Evolutionary conservation across 352 stramenopile species (phyloP).

Genomic region (Phytophthora lateralis): DNA sequence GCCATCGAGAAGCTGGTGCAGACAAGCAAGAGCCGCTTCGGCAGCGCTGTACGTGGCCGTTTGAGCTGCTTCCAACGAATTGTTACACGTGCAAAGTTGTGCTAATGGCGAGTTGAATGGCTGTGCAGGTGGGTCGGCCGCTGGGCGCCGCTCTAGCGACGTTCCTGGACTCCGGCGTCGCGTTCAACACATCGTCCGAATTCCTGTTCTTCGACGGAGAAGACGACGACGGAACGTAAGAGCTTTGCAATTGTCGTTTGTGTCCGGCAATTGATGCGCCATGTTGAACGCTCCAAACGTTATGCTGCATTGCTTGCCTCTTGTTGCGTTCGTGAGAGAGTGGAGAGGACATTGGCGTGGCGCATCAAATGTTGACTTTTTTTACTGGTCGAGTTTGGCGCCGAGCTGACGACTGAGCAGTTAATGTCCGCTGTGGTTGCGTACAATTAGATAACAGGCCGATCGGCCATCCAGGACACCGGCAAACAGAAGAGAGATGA

Average conservation of each 20-base stretch:
- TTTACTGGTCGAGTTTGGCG: conserved; percentile 9
- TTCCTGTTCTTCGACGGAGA: conserved; percentile 83
- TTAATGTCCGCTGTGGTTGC: conserved; percentile 66
- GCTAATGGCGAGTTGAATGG: conserved; percentile 8
- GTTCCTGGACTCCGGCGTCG: conserved; percentile 55
- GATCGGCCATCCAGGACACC: conserved; percentile 18
- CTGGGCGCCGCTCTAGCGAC: conserved; percentile 51
- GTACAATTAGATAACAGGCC: conserved; percentile 66
- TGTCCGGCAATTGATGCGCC: conserved; percentile 4
- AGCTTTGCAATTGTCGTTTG: conserved; percentile 12
- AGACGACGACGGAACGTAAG: conserved; percentile 85
- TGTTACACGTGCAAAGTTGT: conserved; percentile 1
- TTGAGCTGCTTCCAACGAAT: background rate
- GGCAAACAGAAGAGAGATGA: conserved; percentile 21
- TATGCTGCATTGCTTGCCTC: conserved; percentile 10
- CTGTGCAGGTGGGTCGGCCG: conserved; percentile 50
- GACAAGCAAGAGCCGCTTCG: conserved; percentile 67
- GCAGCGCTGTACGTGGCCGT: conserved; percentile 55
- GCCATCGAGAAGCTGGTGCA: conserved; percentile 69
- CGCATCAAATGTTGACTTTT: conserved; percentile 12
- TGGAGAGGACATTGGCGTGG: conserved; percentile 13
- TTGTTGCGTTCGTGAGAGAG: background rate
- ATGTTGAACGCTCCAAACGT: conserved; percentile 1
- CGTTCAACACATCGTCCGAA: conserved; percentile 62
- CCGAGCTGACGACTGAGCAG: conserved; percentile 79